Conservation (phyloP, 768 basidiomycete species). For the Filobasidium floriforme region DNA sequence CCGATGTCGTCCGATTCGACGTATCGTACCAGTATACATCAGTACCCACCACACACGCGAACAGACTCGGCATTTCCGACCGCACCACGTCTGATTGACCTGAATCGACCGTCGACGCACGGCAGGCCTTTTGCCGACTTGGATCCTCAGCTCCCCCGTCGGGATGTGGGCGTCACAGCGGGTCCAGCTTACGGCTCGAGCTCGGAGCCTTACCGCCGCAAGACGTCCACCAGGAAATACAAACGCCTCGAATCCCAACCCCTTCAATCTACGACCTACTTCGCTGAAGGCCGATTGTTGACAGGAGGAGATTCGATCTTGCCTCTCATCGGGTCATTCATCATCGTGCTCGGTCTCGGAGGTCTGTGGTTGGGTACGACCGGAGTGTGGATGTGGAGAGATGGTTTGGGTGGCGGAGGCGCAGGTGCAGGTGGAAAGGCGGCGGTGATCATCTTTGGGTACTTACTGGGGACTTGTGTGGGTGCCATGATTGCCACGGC, state of each 20-base stretch:
- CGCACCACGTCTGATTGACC: background rate
- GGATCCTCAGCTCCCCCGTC: background rate
- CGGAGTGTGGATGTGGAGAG: conserved; percentile 78
- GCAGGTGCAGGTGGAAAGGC: conserved; percentile 56
- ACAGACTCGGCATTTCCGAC: background rate
- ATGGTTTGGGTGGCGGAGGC: conserved; percentile 52
- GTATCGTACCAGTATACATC: background rate
- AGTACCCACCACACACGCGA: background rate
- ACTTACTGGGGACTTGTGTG: conserved; percentile 30
- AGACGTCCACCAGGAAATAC: conserved; percentile 24
- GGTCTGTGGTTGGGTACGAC: conserved; percentile 84
- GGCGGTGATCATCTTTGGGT: conserved; percentile 51
- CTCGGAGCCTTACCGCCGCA: conserved; percentile 2
- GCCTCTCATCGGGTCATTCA: conserved; percentile 65
- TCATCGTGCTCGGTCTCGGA: conserved; percentile 59
- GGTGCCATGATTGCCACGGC: conserved; percentile 33
- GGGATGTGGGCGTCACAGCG: too few relatives aligned
- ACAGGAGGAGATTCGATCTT: conserved; percentile 79
- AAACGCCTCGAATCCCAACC: conserved; percentile 30
- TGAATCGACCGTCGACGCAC: background rate
- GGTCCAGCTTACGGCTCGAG: too few relatives aligned
- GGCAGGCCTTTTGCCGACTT: background rate
- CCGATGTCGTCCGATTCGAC: too few relatives aligned
- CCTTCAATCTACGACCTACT: conserved; percentile 50
- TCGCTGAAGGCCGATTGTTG: conserved; percentile 62